Base-by-base conservation (phyloP, 495 filamentous ascomycete species). In the Elaphomyces granulatus region DNA sequence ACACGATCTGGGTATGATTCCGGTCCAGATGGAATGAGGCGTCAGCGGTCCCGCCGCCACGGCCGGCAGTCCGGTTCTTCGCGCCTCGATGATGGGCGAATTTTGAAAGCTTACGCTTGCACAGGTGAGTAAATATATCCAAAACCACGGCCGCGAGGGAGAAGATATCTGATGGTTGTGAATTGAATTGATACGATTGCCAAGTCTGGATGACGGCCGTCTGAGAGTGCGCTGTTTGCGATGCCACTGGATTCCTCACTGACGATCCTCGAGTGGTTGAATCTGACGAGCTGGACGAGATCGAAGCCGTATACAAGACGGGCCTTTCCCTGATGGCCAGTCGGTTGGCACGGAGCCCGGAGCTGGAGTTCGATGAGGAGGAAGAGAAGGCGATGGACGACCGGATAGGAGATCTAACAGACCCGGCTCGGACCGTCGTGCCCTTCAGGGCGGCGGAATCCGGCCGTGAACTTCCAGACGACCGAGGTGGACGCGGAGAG, bases 81-180 rank as follows among this genome's bases (percentile, higher is more conserved):
- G 74, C 68, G 2, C 72, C 66, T 4, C 87, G 83, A 51, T 88
- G 80, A 9, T 76, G 70, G 4, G 73, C 59, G 50, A 94, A 94
- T 15, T 78, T 69, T 15, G 73, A 69, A 0, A 75, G 64, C 20
- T 79, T 75, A 37, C 79, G 75, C 47, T 87, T 84, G 52, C 84
- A 69, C 30, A 87, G 64, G 15, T 87, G 68, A 3, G 85, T 86
- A 56, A 87, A 83, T 38, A 94, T 70, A 54, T 94, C 87, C 14
- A 73, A 53, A 37, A 52, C 60, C 37, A 67, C 47, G 8, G 60
- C 55, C n/a, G 53, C 54, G 4, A 67, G 52, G 31, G 63, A 66
- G 53, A 67, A 67, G 40, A 65, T 49, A 37, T 67, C 63, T 30
- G 61, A 54, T 0, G 53, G 40, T 42, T 51, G 44, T 8, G 54